Conservation (phyloP, 1,139 yeast genomes). For the Trichomonascaceae sp. region DNA sequence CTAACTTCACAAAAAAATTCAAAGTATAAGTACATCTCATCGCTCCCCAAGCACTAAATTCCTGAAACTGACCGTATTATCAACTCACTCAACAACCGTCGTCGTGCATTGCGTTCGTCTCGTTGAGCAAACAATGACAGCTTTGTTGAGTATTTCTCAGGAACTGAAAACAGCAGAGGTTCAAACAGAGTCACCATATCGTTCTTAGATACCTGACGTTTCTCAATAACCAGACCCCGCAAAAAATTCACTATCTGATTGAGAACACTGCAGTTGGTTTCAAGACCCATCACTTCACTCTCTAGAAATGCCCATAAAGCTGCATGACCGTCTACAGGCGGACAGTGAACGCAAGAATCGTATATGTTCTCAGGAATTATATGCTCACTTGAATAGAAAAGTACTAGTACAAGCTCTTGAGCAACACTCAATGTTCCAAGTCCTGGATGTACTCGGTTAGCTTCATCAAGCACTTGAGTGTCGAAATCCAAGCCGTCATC, state of each 20-base stretch:
- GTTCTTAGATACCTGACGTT: slow-evolving; percentile 21
- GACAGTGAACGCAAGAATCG: slow-evolving; percentile 9
- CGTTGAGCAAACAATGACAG: slow-evolving; percentile 1
- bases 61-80: slow-evolving; percentile 1
- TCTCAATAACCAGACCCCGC: slow-evolving; percentile 26
- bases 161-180: slow-evolving; percentile 27
- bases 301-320: slow-evolving; percentile 28
- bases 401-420: slow-evolving; percentile 29
- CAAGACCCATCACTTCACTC: slow-evolving; percentile 27
- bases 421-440: slow-evolving; percentile 32
- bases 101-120: slow-evolving; percentile 4
- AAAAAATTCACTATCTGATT: slow-evolving; percentile 37
- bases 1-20: not conserved
- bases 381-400: slow-evolving; percentile 38
- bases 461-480: slow-evolving; percentile 26
- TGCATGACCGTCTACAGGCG: slow-evolving; percentile 4
- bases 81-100: slow-evolving; percentile 3
- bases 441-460: slow-evolving; percentile 20
- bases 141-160: slow-evolving; percentile 12
- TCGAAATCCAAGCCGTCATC: slow-evolving; percentile 33
- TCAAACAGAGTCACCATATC: slow-evolving; percentile 27
- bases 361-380: slow-evolving; percentile 35
- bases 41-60: not conserved
- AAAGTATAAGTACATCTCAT: not conserved
- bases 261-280: slow-evolving; percentile 37